Conservation (phyloP, 2,329 filamentous ascomycete species). For the Fusarium algeriense region DNA sequence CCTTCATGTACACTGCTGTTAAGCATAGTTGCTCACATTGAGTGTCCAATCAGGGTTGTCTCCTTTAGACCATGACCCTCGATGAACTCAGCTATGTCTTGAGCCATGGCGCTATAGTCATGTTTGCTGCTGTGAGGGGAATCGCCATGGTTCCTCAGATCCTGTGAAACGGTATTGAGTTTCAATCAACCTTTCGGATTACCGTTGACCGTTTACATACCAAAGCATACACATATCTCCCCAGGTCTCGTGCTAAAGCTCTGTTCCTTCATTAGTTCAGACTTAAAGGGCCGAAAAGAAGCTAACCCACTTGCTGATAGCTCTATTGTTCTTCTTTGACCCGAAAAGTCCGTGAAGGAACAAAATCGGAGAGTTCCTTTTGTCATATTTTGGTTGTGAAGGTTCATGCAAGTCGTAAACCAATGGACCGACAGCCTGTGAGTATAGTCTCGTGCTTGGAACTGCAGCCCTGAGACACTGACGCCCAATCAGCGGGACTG, state of each 20-base stretch:
- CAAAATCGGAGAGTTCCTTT: constrained; percentile 74
- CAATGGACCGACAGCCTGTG: constrained; percentile 55
- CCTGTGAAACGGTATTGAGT: constrained; percentile 61
- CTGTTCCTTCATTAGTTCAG: constrained; percentile 57
- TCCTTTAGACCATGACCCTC: constrained; percentile 75
- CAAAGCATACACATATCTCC: constrained; percentile 83
- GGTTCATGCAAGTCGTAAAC: constrained; percentile 77
- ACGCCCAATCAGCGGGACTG: constrained; percentile 1
- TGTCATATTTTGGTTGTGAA: constrained; percentile 53
- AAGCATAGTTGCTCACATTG: constrained; percentile 72
- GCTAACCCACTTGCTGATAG: constrained; percentile 86
- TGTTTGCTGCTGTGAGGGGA: constrained; percentile 82
- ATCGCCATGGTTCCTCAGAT: constrained; percentile 93
- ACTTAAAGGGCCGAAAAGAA: neutral
- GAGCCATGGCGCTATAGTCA: constrained; percentile 85
- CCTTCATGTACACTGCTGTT: neutral
- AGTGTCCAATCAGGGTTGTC: constrained; percentile 88
- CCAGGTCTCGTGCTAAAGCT: constrained; percentile 82
- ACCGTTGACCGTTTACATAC: constrained; percentile 59
- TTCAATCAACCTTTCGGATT: constrained; percentile 11
- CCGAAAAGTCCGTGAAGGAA: constrained; percentile 95
- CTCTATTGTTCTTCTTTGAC: constrained; percentile 94
- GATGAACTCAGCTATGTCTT: constrained; percentile 86
- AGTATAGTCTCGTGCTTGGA: constrained; percentile 35
- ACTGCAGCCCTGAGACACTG: constrained; percentile 1